Base-by-base conservation (phyloP, 257 asterid genomes). In the Catharanthus roseus region DNA sequence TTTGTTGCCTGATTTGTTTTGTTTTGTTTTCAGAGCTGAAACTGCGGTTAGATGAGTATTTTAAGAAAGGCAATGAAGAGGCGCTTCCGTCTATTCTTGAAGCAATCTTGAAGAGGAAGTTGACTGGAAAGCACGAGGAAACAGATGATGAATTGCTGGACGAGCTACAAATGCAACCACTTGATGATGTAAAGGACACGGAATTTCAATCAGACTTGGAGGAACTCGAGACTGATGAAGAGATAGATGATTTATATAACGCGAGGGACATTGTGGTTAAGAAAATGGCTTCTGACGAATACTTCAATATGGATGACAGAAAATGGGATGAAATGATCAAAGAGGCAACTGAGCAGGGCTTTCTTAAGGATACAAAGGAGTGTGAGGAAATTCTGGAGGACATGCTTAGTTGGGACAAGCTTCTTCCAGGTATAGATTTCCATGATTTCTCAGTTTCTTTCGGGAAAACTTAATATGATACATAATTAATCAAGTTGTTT, bases 311-410 rank as follows among this genome's bases (percentile, higher is more conserved):
- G 96, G 85, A 83, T 81, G 96, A 87, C 74, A 77, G 6, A 54
- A 90, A 87, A 75, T 93, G 96, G 96, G 92, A 89, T 73, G 96
- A 88, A 44, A 86, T 90, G 92, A 77, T 93, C 71, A 81, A 76
- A 73, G 96, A 86, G 79, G 90, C 91, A 26, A 72, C 71, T 8
- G 89, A 85, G 70, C 81, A 86, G 49, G 97, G 97, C 24, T 64
- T 61, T 85, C 85, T 90, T 63, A 72, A 77, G 60, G 92, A 89
- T 82, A 84, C 90, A 8, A 89, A 62, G 71, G 98, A 93, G 77
- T 85, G 92, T 71, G 97, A 93, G 80, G 85, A 77, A 19, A 75
- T 89, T 69, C 72, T 93, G n/a, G 96, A 93, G 82, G 97, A 93
- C 77, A 87, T 91, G 97, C 88, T 84, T 76, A 74, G 77, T 75